These are phyloP conservation scores for Aspergillus quadricinctus DNA, from an alignment of 2,329 filamentous ascomycete species.

Conservation along the genomic window DNA sequence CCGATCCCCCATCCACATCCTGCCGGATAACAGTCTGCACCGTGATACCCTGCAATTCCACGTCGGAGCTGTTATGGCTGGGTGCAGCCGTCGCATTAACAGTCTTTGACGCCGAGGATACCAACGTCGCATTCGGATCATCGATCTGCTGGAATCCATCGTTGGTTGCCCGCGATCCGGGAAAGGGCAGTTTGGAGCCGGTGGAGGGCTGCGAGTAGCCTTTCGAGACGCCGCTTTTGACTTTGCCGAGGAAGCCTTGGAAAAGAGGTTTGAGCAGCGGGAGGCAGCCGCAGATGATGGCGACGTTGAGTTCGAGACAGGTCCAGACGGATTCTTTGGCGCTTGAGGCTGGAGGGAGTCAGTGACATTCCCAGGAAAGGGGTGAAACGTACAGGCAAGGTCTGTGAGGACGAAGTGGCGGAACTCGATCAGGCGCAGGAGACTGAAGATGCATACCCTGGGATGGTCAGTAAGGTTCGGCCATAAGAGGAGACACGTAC, in stretches of 20 bases:
- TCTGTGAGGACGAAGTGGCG: conserved; percentile 7
- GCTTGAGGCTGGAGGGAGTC: conserved; percentile 10
- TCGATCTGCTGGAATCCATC: conserved; percentile 9
- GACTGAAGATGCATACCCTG: conserved; percentile 20
- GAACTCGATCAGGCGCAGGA: conserved; percentile 12
- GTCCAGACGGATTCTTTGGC: conserved; percentile 19
- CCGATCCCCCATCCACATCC: no score
- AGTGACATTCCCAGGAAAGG: not conserved
- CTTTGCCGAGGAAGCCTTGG: conserved; percentile 7
- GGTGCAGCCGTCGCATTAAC: not conserved
- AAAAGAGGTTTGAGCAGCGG: conserved; percentile 15
- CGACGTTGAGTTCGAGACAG: conserved; percentile 17
- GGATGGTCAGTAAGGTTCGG: not conserved
- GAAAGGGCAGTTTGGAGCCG: conserved; percentile 5
- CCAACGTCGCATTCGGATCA: not conserved
- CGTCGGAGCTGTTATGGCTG: conserved; percentile 1
- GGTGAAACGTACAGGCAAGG: conserved; percentile 4
- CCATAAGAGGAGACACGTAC: no score
- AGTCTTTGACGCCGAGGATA: no score
- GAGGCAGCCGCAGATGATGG: conserved; percentile 19
- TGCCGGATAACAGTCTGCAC: not conserved
- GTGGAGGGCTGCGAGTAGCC: not conserved
- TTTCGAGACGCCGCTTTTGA: conserved; percentile 5
- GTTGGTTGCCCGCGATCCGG: not conserved
- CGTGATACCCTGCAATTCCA: conserved; percentile 6